Conservation (phyloP, 2,329 filamentous ascomycete species). For the Massarina eburnea region DNA sequence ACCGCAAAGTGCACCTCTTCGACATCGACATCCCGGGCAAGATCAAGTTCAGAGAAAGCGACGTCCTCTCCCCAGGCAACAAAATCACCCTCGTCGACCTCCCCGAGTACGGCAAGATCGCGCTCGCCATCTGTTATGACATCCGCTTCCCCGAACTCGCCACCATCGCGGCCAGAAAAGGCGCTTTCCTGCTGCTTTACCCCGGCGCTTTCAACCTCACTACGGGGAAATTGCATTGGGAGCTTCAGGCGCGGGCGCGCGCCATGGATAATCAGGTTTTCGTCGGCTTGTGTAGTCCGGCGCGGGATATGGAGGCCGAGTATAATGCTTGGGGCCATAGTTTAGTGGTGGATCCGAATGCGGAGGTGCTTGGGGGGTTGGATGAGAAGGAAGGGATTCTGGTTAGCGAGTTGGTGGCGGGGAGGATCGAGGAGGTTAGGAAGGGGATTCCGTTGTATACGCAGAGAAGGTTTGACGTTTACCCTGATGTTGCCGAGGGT, state of each 20-base stretch:
- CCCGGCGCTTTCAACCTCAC: slow-evolving; percentile 97
- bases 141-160: slow-evolving; percentile 94
- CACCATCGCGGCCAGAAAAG: slow-evolving; percentile 80
- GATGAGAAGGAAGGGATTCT: slow-evolving; percentile 78
- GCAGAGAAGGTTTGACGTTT: slow-evolving; percentile 93
- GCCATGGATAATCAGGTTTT: slow-evolving; percentile 95
- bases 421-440: slow-evolving; percentile 44
- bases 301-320: slow-evolving; percentile 71
- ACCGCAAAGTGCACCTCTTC: slow-evolving; percentile 94
- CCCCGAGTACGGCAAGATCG: slow-evolving; percentile 84
- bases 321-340: slow-evolving; percentile 95
- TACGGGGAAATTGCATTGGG: slow-evolving; percentile 91
- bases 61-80: slow-evolving; percentile 83
- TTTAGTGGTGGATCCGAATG: slow-evolving; percentile 84
- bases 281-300: slow-evolving; percentile 89
- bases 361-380: slow-evolving; percentile 75
- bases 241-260: slow-evolving; percentile 75
- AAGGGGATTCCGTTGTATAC: slow-evolving; percentile 80
- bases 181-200: slow-evolving; percentile 86
- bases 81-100: slow-evolving; percentile 83
- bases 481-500: slow-evolving; percentile 54
- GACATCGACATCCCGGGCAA: slow-evolving; percentile 97
- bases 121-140: slow-evolving; percentile 95
- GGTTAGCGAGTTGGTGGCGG: slow-evolving; percentile 56
- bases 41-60: slow-evolving; percentile 87